Conservation (phyloP, 768 basidiomycete genomes). For the Cystofilobasidium bisporidii region DNA sequence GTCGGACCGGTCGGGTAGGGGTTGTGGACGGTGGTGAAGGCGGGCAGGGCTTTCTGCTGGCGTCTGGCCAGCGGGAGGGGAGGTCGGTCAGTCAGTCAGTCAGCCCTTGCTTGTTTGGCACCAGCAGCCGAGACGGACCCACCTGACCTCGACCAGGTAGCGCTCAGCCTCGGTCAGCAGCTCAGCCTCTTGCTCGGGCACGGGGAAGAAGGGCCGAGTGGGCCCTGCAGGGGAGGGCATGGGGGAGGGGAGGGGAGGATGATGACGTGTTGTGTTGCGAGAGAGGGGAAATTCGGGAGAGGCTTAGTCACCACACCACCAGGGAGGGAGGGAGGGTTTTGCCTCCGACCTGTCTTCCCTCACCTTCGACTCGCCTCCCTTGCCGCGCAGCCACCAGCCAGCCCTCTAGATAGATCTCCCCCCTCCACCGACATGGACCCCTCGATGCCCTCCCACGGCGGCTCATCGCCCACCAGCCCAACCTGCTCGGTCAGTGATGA, state of each 20-base stretch:
- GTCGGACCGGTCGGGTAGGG: background rate
- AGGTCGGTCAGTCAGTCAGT: background rate
- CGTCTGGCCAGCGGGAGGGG: background rate
- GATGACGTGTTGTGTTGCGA: no score
- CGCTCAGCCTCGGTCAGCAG: conserved; percentile 1
- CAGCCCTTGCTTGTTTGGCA: no score
- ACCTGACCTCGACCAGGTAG: conserved; percentile 1
- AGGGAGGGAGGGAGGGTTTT: no score
- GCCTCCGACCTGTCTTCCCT: no score
- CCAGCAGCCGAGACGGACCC: no score
- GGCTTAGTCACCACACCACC: no score
- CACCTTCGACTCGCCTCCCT: no score
- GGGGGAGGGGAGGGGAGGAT: no score
- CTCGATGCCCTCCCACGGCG: conserved; percentile 9
- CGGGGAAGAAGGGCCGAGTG: background rate
- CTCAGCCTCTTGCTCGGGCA: background rate
- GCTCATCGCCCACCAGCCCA: no score
- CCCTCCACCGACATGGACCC: conserved; percentile 20
- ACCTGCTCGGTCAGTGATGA: conserved; percentile 20
- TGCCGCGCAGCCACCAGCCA: background rate
- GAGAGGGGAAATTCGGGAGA: no score
- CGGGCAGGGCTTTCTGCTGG: background rate
- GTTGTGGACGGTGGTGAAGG: conserved; percentile 11
- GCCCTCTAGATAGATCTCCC: no score
- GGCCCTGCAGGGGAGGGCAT: no score